phyloP scores from a whole-genome alignment of 2,329 filamentous ascomycete genomes.

The Verticillium albo-atrum region DNA sequence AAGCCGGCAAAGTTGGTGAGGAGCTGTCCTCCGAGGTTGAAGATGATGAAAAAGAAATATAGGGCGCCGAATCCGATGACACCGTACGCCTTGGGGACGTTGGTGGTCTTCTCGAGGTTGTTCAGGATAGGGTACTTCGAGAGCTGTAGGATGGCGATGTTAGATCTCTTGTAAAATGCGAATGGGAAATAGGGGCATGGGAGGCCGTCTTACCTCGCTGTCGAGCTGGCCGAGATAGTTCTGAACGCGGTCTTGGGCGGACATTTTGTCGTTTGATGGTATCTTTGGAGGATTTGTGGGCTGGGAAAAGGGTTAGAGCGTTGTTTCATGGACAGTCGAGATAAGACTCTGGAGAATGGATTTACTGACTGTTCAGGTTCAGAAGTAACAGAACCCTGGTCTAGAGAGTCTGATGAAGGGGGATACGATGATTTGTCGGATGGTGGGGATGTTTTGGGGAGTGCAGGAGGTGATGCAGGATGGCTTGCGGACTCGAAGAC shows the following conservation, averaged over 20 bases:
- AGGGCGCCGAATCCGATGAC: constrained; percentile 70
- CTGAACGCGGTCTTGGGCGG: constrained; percentile 71
- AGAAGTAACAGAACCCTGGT: background rate
- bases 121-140: constrained; percentile 80
- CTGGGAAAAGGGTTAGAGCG: background rate
- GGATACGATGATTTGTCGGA: background rate
- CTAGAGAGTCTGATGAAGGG: background rate
- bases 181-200: constrained; percentile 10
- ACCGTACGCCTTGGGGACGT: constrained; percentile 80
- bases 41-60: constrained; percentile 89
- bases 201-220: constrained; percentile 66
- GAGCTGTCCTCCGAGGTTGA: constrained; percentile 87
- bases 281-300: background rate
- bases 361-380: background rate
- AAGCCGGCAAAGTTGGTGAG: constrained; percentile 85
- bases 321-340: background rate
- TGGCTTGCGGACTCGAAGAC: background rate
- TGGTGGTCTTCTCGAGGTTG: constrained; percentile 82
- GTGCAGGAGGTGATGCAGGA: background rate
- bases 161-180: background rate
- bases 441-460: background rate
- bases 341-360: background rate
- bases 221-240: constrained; percentile 76
- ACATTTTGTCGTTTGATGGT: constrained; percentile 49
- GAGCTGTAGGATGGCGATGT: constrained; percentile 3